Evolutionary conservation across 352 stramenopile species (phyloP), one percentile per base, ranked within the genome.

Genomic region (Pythium utonaiense): DNA sequence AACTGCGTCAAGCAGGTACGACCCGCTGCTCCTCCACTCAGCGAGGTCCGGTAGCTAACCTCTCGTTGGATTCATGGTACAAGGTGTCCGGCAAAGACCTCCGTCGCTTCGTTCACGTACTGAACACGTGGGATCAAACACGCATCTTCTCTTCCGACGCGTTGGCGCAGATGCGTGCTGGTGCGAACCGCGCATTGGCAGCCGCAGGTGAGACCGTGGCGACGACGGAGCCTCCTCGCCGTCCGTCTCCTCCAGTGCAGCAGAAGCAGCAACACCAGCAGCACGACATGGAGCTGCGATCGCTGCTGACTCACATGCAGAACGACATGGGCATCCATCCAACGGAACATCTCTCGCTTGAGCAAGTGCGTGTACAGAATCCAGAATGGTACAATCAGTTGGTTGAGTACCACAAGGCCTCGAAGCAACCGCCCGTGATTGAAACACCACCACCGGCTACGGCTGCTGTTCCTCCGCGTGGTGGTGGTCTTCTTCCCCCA

Each of bases 281-380:
- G 40, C 69, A 89, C 38, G 85, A 95, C 53, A 82, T 92, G 78
- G 83, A 91, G 63, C 69, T 95, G 28, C 81, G 86, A 3, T 80
- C 76, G 10, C 72, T 95, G 41, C 70, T 95, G 21, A 92, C 83
- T n/a, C 45, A 80, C 64, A 68, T 95, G 25, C 86, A 95, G 66
- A 95, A 93, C 45, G 86, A 95, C 41, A 92, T 93, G 80, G 80
- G 75, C 3, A 92, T 95, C 54, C 86, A 95, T 59, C 86, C 86
- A 44, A 91, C 83, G 1, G 76, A 93, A 60, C 86, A 95, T 67
- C 84, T 95, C 73, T 84, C 78, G 53, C 71, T 95, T 28, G 86
- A 95, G 59, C 80, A 95, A 78, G 86, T 95, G 61, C 81, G 83
- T n/a, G 73, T 80, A 30, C 83, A 91, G 70, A 93, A 95, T 62